Evolutionary conservation across 768 basidiomycete genomes (phyloP), one percentile per base, ranked within the genome.

Genomic region (Kwoniella sp.): DNA sequence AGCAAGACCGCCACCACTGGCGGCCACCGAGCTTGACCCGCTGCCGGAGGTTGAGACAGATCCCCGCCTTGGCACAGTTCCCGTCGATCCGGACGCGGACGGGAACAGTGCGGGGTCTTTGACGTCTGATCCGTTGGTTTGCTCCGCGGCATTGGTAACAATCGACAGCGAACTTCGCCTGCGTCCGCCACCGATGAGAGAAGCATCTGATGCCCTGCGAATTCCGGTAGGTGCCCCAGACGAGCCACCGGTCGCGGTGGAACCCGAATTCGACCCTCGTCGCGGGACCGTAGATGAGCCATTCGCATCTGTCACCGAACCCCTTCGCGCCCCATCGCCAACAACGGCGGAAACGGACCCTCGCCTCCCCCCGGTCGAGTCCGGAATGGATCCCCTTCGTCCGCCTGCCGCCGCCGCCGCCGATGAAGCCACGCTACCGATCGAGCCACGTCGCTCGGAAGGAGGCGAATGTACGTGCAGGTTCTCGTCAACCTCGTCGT

Each of bases 391-490:
- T 9, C 25, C 1, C n/a, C n/a, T n/a, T n/a, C n/a, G n/a, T n/a
- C n/a, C n/a, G n/a, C n/a, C n/a, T n/a, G n/a, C n/a, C n/a, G 20
- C 26, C 10, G 40, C 20, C 40, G 20, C 40, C 40, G 40, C 8
- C 11, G 20, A 8, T 20, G 38, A 20, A 22, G 9, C 9, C 14
- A 42, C 22, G 17, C 33, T 37, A 23, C 29, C 23, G 19, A 47
- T 25, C 8, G 62, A 57, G 2, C 43, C 20, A 22, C 60, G 34
- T 28, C 50, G 31, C 29, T 45, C 50, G 14, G 50, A 25, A 11
- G 58, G 62, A 0, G 73, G 71, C 17, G 60, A 39, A 59, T 76
- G 75, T 3, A 76, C 74, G 41, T 76, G 75, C 20, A 73, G 54
- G 33, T 63, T 63, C 28, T 60, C 65, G 22, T 65, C 65, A 2